Evolutionary conservation across 1,284 basidiomycete species (phyloP), one percentile per base, ranked within the genome.

Genomic region (Boletus smithii): DNA sequence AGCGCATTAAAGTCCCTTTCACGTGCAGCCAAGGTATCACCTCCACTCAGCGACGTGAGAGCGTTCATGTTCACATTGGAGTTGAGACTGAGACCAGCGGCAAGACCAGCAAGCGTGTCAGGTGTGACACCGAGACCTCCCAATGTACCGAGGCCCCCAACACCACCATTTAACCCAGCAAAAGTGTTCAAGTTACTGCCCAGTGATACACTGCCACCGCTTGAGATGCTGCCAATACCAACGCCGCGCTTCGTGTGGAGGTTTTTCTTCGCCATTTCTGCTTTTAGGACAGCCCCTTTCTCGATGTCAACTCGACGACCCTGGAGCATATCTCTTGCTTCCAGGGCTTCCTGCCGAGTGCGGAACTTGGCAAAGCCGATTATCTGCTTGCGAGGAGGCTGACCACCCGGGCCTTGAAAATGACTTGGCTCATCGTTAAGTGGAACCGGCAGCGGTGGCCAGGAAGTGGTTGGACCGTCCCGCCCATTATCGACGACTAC

Each of bases 211-310:
- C 50, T 53, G 10, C 66, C 59, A 20, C 57, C 49, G 13, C 48
- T 48, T 26, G 63, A 57, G 26, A 48, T 59, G 32, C 55, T 60
- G 23, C 60, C 60, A 22, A 65, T 65, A n/a, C 88, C 87, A 20
- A 88, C 84, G 0, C 88, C 89, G 33, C 91, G 76, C 71, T 94
- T 95, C 18, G 93, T 97, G 66, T 99, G 95, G 37, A 99, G 69
- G 63, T 99, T 98, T 80, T 99, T 99, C 82, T 99, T 99, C 31
- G 95, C 95, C 92, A 99, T 97, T 72, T 99, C 97, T 14, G 95
- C 95, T 69, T 98, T 99, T 43, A 99, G 70, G 1, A 95, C 88
- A 7, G 90, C 86, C 8, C 94, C 94, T 58, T 93, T 93, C 65
- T 98, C 89, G n/a, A 89, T 81, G 63, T 98, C 95, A 27, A 99